A percentile compares a stretch with the other conserved stretches of the same genome.
Evolutionary conservation across 495 filamentous ascomycete genomes (phyloP).

Genomic region (Annulohypoxylon bovei): DNA sequence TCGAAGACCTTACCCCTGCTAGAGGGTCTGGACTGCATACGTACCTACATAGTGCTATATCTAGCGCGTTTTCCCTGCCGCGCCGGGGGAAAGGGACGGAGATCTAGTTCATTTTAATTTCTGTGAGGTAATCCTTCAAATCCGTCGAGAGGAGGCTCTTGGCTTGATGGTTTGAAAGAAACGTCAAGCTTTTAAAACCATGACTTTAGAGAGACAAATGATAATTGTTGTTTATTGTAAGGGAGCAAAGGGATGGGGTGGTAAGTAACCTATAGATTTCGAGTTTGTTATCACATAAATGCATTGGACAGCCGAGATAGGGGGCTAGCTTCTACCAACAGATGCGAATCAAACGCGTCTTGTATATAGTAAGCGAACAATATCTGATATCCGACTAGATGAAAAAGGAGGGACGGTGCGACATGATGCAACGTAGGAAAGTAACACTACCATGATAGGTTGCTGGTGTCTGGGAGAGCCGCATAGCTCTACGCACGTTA

Average conservation of each 20-base stretch:
- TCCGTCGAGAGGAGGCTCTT: constrained; percentile 10
- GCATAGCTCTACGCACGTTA: constrained; percentile 9
- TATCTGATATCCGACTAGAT: constrained; percentile 10
- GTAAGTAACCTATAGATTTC: neutral
- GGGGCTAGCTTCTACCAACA: neutral
- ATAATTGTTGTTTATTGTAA: neutral
- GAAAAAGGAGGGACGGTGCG: constrained; percentile 22
- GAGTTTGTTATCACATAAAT: neutral
- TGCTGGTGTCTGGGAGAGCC: constrained; percentile 24
- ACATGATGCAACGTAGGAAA: constrained; percentile 6
- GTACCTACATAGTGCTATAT: neutral
- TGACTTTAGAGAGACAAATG: neutral
- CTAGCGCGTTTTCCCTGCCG: constrained; percentile 25
- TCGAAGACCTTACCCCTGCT: constrained; percentile 1
- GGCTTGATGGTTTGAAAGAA: constrained; percentile 2
- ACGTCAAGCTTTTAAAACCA: neutral
- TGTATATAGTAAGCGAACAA: constrained; percentile 16
- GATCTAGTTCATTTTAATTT: constrained; percentile 29
- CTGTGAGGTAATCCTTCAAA: constrained; percentile 31
- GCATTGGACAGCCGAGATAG: constrained; percentile 2
- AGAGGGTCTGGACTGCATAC: constrained; percentile 1
- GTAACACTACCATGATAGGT: neutral
- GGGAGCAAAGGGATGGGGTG: neutral
- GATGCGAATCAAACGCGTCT: neutral
- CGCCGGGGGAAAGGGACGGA: constrained; percentile 42